phyloP scores from a whole-genome alignment of 2,329 filamentous ascomycete species.

The Ceratocystis destructans region DNA sequence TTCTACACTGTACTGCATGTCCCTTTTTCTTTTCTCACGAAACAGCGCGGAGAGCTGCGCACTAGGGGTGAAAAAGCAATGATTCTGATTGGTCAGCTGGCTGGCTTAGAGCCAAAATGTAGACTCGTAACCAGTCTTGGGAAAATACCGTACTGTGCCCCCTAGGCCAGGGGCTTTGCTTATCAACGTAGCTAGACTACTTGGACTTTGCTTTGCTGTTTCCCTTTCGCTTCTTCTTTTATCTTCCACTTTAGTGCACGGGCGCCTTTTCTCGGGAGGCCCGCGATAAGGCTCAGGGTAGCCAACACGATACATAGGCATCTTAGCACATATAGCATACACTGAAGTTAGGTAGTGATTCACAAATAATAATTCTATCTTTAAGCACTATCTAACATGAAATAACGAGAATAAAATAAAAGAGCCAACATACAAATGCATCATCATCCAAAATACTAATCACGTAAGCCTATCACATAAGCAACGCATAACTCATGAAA shows the following conservation, averaged over 20 bases:
- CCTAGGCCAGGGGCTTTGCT: neutral
- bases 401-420: neutral
- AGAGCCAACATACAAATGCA: neutral
- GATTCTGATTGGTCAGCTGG: neutral
- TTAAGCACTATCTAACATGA: neutral
- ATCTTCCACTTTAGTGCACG: neutral
- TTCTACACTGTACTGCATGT: neutral
- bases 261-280: neutral
- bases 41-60: neutral
- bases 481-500: neutral
- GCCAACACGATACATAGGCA: neutral
- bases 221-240: neutral
- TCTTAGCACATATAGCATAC: neutral
- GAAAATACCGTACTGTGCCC: neutral
- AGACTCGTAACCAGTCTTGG: neutral
- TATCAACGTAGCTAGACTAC: neutral
- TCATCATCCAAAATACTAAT: neutral
- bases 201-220: neutral
- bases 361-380: neutral
- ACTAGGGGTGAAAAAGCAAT: neutral
- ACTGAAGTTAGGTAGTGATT: neutral
- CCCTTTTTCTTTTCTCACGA: neutral
- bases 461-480: neutral
- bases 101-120: too few species aligned
- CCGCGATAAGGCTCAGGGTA: neutral